Evolutionary conservation across 176 grass and related monocot genomes (phyloP).

Genomic region (Hyparrhenia diplandra): DNA sequence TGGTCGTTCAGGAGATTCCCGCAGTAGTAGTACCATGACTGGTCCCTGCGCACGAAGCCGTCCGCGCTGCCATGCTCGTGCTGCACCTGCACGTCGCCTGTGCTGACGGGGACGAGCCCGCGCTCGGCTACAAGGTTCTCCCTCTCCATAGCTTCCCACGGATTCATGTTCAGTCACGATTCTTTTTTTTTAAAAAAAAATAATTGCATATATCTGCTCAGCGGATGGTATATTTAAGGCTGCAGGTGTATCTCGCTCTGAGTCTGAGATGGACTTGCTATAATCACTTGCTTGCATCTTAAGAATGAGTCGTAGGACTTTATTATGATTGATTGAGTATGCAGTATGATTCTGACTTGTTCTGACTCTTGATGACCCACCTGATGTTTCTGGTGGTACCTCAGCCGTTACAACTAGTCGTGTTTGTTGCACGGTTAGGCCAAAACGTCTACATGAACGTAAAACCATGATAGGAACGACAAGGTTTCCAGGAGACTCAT

Average conservation of each 20-base stretch:
- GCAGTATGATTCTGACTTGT: no score
- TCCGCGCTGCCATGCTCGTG: not conserved
- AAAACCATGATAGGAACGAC: not conserved
- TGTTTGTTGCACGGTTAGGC: not conserved
- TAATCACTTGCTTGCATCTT: not conserved
- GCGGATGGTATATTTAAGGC: not conserved
- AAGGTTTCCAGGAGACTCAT: not conserved
- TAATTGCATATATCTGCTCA: not conserved
- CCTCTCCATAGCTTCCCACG: not conserved
- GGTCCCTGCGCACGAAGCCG: not conserved
- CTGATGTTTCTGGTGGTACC: not conserved
- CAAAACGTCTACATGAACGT: not conserved
- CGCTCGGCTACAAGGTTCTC: not conserved
- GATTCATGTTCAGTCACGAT: not conserved
- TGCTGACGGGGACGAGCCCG: not conserved
- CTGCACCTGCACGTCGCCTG: not conserved
- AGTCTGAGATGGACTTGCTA: not conserved
- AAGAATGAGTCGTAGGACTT: not conserved
- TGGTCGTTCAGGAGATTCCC: not conserved
- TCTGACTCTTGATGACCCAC: not conserved
- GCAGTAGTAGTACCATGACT: not conserved
- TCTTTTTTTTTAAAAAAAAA: not conserved
- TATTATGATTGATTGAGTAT: not conserved
- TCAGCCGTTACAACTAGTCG: not conserved
- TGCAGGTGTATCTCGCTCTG: not conserved